Percentiles rank a stretch among this genome's conserved stretches.
Evolutionary conservation across 441 rosid genomes (phyloP).

Genomic region (Biscutella laevigata): DNA sequence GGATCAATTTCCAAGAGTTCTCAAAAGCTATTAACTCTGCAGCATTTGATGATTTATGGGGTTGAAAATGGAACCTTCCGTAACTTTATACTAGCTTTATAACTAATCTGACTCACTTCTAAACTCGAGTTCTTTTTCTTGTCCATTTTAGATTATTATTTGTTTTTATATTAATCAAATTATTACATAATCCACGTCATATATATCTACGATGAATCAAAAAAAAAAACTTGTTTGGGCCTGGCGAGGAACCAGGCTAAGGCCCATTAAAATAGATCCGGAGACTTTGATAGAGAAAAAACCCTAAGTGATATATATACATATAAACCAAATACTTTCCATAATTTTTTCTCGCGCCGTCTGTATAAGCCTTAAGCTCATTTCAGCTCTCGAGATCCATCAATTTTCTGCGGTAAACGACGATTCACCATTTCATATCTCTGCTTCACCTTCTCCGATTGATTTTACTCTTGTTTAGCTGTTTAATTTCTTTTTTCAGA

Average conservation of each 20-base stretch:
- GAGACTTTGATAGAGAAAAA: too few relatives aligned
- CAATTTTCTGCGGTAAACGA: background rate
- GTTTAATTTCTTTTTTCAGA: background rate
- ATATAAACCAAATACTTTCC: background rate
- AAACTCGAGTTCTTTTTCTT: too few relatives aligned
- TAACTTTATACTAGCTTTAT: too few relatives aligned
- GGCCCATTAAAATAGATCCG: too few relatives aligned
- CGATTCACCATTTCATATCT: background rate
- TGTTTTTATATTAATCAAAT: too few relatives aligned
- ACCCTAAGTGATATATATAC: slow-evolving; percentile 16
- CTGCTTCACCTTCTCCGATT: background rate
- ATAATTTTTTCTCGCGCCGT: background rate
- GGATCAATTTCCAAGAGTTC: slow-evolving; percentile 73
- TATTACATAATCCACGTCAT: too few relatives aligned
- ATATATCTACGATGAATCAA: too few relatives aligned
- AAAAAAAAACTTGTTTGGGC: too few relatives aligned
- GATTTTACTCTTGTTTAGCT: background rate
- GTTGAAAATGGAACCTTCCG: too few relatives aligned
- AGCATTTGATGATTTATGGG: slow-evolving; percentile 76
- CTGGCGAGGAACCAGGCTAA: too few relatives aligned
- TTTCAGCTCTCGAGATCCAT: background rate
- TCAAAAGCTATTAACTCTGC: slow-evolving; percentile 69
- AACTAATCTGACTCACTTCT: too few relatives aligned
- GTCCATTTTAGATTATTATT: too few relatives aligned
- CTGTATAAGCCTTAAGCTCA: background rate